Evolutionary conservation across 2,329 filamentous ascomycete species (phyloP), one percentile per base, ranked within the genome.

Genomic region (Lasiodiplodia sp.): DNA sequence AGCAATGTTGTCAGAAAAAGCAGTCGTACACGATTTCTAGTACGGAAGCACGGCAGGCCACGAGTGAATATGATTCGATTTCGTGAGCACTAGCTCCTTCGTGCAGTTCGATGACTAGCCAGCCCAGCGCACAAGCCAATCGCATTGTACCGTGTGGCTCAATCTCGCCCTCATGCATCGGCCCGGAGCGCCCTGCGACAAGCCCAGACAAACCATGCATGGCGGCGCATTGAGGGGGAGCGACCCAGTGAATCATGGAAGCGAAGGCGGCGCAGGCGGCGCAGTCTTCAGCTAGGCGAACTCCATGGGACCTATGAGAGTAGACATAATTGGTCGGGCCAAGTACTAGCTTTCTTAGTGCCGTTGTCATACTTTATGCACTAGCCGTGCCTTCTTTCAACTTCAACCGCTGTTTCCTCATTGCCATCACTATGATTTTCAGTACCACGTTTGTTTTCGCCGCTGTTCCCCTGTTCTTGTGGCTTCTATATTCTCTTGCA

Each of bases 401-500:
- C 40, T 37, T 63, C 58, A 21, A 37, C 58, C 5, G n/a, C 37
- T 14, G 18, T 12, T 28, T 31, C 14, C 6, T 34, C 23, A 6
- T 11, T 31, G 18, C 18, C 31, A 40, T 11, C 60, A 23, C 12
- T 12, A 64, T 64, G 60, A 4, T 49, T 28, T n/a, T 25, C 25
- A 64, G 21, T 38, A 38, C 12, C 31, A 52, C 31, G 2, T 12
- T 52, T 16, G 4, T 64, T 8, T 49, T 77, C 40, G 73, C 73
- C 11, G 31, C 75, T 6, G 4, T 75, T 11, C 72, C 74, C 2
- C 66, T 72, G 14, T 18, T 77, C 1, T 40, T 66, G 4, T 75
- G 70, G 69, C 68, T 70, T 44, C 28, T 76, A 4, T 77, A 76
- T 56, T 63, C 67, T 10, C 70, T 71, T 53, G 40, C 77, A 5